Conservation (phyloP, 495 filamentous ascomycete species). For the Penicillium coffeae region DNA sequence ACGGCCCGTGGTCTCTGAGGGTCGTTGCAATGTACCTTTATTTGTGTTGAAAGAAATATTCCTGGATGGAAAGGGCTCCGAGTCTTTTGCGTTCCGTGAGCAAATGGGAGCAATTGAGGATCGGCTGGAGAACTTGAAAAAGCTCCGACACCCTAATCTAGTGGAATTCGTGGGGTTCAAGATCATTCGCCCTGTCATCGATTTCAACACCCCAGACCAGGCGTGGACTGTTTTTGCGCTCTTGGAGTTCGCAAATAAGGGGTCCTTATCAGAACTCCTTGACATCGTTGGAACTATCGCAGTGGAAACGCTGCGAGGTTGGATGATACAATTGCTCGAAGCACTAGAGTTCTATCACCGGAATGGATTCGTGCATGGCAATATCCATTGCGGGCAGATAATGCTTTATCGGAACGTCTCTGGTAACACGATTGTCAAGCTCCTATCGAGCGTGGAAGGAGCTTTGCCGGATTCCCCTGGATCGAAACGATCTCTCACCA, state of each 20-base stretch:
- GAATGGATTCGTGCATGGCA: constrained; percentile 74
- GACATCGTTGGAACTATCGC: constrained; percentile 71
- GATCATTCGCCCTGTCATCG: constrained; percentile 48
- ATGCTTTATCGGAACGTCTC: constrained; percentile 52
- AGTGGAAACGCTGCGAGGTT: constrained; percentile 69
- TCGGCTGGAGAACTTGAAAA: constrained; percentile 69
- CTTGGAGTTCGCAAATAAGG: constrained; percentile 74
- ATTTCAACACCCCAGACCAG: constrained; percentile 25
- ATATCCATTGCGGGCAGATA: constrained; percentile 72
- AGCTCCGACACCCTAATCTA: constrained; percentile 71
- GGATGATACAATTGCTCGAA: constrained; percentile 88
- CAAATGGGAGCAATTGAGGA: constrained; percentile 62
- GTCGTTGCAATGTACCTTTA: constrained; percentile 47
- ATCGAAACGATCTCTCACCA: constrained; percentile 43
- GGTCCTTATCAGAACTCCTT: constrained; percentile 76
- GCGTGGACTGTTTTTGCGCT: constrained; percentile 79
- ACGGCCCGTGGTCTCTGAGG: constrained; percentile 55
- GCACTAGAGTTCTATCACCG: constrained; percentile 82
- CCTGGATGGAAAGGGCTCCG: constrained; percentile 30
- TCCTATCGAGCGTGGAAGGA: constrained; percentile 41
- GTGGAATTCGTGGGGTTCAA: constrained; percentile 77
- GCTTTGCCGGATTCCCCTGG: constrained; percentile 29
- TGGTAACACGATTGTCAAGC: constrained; percentile 43
- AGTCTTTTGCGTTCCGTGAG: constrained; percentile 50
- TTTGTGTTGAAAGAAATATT: constrained; percentile 64